Evolutionary conservation across 257 asterid genomes (phyloP).

Genomic region (Henckelia pumila): DNA sequence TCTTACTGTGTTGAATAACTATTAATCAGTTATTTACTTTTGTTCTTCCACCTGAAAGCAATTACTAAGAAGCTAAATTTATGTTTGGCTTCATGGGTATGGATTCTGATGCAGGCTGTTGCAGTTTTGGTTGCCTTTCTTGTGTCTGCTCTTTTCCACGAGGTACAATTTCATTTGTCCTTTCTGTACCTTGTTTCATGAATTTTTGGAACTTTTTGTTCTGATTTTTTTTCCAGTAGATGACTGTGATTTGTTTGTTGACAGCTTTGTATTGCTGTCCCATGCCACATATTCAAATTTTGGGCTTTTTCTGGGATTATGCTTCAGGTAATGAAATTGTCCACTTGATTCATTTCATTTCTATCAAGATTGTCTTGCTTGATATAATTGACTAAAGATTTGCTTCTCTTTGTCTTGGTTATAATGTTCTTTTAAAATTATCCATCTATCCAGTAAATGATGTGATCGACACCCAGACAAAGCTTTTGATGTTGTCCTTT

Average conservation of each 20-base stretch:
- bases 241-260: slow-evolving; percentile 27
- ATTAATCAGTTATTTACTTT: slow-evolving; percentile 2
- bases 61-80: slow-evolving; percentile 8
- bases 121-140: slow-evolving; percentile 81
- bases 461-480: not conserved
- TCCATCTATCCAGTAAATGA: not conserved
- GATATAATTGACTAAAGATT: not conserved
- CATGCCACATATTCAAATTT: slow-evolving; percentile 91
- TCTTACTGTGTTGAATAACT: not conserved
- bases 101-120: slow-evolving; percentile 51
- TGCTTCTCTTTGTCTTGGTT: not conserved
- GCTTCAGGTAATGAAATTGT: slow-evolving; percentile 69
- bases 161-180: slow-evolving; percentile 45
- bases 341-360: not conserved
- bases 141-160: slow-evolving; percentile 93
- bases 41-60: slow-evolving; percentile 9
- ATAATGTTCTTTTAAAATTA: not conserved
- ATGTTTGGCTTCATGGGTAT: not conserved
- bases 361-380: not conserved
- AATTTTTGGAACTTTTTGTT: slow-evolving; percentile 14
- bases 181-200: slow-evolving; percentile 19
- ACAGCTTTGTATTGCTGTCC: slow-evolving; percentile 94
- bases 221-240: not conserved
- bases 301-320: slow-evolving; percentile 94
- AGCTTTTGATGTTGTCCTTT: not conserved